Percentiles rank a stretch among this genome's conserved stretches.
These are phyloP conservation scores for Suillus weaverae DNA, from an alignment of 768 basidiomycete species.

Conservation along the genomic window DNA sequence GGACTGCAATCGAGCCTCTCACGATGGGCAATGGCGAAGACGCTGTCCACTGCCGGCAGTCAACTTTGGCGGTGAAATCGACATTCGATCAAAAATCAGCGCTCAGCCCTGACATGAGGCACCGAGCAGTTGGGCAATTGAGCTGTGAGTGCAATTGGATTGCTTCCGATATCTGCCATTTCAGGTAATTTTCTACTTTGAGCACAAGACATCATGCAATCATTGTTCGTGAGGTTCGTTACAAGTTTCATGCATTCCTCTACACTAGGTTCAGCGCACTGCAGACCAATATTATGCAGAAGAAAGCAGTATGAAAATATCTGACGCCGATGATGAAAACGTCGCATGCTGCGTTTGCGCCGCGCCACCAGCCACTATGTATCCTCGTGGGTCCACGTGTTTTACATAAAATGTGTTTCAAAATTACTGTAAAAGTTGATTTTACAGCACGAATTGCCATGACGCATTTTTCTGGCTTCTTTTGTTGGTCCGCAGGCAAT, in stretches of 20 bases:
- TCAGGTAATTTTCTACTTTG: not conserved
- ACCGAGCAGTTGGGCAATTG: not conserved
- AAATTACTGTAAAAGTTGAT: conserved; percentile 10
- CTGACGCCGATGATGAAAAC: not conserved
- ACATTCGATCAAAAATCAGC: not conserved
- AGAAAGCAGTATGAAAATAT: not conserved
- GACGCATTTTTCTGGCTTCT: conserved; percentile 1
- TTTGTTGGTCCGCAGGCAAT: conserved; percentile 14
- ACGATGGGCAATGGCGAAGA: not conserved
- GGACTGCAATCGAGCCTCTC: not conserved
- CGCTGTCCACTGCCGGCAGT: not conserved
- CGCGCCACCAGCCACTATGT: too few species aligned
- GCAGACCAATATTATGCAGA: not conserved
- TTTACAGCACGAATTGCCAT: not conserved
- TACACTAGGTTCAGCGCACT: not conserved
- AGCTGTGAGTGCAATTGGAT: not conserved
- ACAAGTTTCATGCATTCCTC: not conserved
- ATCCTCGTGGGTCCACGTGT: conserved; percentile 6
- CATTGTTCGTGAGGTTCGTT: not conserved
- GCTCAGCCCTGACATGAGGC: not conserved
- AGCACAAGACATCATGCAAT: not conserved
- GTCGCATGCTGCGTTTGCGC: not conserved
- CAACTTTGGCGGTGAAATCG: not conserved
- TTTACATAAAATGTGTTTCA: not conserved
- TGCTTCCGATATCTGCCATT: not conserved